These are phyloP conservation scores for Kwoniella sp. DNA, from an alignment of 768 basidiomycete genomes.

Conservation along the genomic window DNA sequence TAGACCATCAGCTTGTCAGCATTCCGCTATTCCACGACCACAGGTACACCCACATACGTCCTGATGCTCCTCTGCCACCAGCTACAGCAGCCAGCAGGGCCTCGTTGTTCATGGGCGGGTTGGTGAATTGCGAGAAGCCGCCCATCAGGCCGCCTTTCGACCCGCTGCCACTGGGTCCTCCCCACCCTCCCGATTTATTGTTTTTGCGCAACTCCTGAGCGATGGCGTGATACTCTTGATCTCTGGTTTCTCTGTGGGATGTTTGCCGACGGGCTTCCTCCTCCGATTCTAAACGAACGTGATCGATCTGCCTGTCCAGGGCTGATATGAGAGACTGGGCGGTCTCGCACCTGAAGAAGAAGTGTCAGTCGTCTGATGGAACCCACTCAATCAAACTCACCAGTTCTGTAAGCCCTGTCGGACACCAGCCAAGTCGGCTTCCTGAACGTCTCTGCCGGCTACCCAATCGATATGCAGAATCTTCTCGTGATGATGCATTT, in stretches of 20 bases:
- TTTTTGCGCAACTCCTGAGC: neutral
- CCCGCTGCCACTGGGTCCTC: neutral
- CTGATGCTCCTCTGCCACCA: neutral
- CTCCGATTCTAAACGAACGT: neutral
- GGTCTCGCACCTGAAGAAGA: constrained; percentile 10
- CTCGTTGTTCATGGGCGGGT: neutral
- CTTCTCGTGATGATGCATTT: constrained; percentile 85
- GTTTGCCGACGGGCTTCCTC: neutral
- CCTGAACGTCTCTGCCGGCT: constrained; percentile 74
- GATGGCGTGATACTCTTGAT: constrained; percentile 2
- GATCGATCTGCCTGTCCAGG: constrained; percentile 6
- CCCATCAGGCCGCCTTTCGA: neutral
- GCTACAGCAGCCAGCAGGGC: constrained; percentile 2
- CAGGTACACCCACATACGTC: constrained; percentile 17
- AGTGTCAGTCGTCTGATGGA: too few relatives aligned
- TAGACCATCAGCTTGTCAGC: constrained; percentile 3
- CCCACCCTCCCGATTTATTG: neutral
- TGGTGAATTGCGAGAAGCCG: neutral
- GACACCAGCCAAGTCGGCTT: constrained; percentile 18
- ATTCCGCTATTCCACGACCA: neutral
- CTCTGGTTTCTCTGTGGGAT: constrained; percentile 4
- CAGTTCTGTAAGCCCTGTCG: constrained; percentile 38
- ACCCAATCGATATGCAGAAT: constrained; percentile 89
- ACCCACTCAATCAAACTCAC: too few relatives aligned
- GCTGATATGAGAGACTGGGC: constrained; percentile 9